Evolutionary conservation across 441 rosid genomes (phyloP).

Genomic region (Gossypium lobatum): DNA sequence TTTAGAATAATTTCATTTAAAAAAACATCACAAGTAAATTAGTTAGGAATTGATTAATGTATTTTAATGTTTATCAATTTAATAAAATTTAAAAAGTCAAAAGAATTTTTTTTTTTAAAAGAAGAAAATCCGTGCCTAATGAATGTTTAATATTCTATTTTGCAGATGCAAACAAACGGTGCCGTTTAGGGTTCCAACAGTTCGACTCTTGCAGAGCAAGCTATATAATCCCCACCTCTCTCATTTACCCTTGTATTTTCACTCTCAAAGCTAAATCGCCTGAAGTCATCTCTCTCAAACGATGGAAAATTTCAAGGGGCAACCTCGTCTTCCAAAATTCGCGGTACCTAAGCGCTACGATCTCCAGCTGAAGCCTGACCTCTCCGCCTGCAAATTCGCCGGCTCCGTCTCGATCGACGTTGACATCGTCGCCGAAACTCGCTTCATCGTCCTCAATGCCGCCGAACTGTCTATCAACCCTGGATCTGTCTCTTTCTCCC

Average conservation of each 20-base stretch:
- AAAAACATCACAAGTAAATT: too few relatives aligned
- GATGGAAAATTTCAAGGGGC: slow-evolving; percentile 81
- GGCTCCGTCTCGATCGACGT: slow-evolving; percentile 63
- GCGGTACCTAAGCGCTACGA: slow-evolving; percentile 79
- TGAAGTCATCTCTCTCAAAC: slow-evolving; percentile 16
- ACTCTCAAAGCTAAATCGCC: background rate
- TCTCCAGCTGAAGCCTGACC: slow-evolving; percentile 71
- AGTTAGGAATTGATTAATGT: too few relatives aligned
- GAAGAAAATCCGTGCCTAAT: background rate
- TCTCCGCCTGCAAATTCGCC: slow-evolving; percentile 57
- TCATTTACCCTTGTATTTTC: background rate
- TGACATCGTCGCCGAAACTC: slow-evolving; percentile 49
- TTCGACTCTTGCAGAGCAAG: background rate
- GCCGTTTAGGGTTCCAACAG: background rate
- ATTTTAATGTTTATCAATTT: too few relatives aligned
- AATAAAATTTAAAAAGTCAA: too few relatives aligned
- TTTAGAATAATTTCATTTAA: too few relatives aligned
- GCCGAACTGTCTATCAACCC: slow-evolving; percentile 61
- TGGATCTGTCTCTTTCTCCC: slow-evolving; percentile 45
- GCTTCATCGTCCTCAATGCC: slow-evolving; percentile 84
- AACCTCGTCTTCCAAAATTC: slow-evolving; percentile 84
- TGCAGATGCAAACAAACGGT: background rate
- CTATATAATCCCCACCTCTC: background rate
- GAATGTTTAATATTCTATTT: background rate
- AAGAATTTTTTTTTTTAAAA: too few relatives aligned